phyloP scores from a whole-genome alignment of 2,329 filamentous ascomycete genomes.

The Fusarium pseudoanthophilum region DNA sequence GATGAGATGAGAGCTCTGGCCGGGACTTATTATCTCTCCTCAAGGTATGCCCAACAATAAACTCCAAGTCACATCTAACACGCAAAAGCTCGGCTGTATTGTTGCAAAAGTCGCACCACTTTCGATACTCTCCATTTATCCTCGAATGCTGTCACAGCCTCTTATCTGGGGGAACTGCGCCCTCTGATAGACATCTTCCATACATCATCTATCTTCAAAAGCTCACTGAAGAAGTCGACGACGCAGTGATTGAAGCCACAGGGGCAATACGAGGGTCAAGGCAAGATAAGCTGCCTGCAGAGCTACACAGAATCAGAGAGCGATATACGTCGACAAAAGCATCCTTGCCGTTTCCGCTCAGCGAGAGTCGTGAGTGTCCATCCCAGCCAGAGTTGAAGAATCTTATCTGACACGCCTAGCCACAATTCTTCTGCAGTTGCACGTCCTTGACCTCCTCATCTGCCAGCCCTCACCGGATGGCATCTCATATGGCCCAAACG shows the following conservation, averaged over 20 bases:
- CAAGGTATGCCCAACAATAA: conserved; percentile 35
- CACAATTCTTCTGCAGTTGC: conserved; percentile 43
- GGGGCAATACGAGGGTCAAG: conserved; percentile 1
- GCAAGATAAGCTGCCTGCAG: conserved; percentile 7
- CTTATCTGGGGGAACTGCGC: conserved; percentile 1
- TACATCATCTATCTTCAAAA: conserved; percentile 47
- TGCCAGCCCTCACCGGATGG: conserved; percentile 45
- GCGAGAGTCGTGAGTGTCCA: conserved; percentile 46
- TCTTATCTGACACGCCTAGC: conserved; percentile 23
- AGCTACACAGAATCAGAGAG: conserved; percentile 37
- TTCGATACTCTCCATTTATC: conserved; percentile 45
- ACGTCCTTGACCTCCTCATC: conserved; percentile 46
- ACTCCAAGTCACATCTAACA: not conserved
- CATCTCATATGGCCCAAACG: conserved; percentile 41
- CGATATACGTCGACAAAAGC: conserved; percentile 39
- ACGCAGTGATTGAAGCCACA: conserved; percentile 34
- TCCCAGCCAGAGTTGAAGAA: fast-evolving
- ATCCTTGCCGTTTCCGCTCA: conserved; percentile 42
- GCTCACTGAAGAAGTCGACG: conserved; percentile 47
- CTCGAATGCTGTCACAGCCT: conserved; percentile 42
- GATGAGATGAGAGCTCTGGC: conserved; percentile 47
- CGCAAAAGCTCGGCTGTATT: conserved; percentile 35
- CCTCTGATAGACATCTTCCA: conserved; percentile 45
- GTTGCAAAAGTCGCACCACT: conserved; percentile 46
- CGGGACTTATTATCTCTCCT: conserved; percentile 48